Evolutionary conservation across 768 basidiomycete genomes (phyloP), one percentile per base, ranked within the genome.

Genomic region (Astraeus odoratus): DNA sequence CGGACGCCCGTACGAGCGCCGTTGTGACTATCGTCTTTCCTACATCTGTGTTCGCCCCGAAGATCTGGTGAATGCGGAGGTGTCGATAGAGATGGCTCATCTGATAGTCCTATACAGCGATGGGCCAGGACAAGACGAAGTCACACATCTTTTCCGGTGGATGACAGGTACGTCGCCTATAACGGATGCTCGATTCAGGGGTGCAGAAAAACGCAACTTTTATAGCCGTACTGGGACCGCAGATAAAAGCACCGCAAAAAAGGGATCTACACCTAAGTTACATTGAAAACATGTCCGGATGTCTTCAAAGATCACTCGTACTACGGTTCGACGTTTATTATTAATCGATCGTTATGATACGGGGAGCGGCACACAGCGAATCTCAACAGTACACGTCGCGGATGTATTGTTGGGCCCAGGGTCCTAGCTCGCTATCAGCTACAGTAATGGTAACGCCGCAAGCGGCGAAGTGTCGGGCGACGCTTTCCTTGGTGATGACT

Each of bases 1-100:
- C 81, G n/a, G 88, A 87, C 0, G 88, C 83, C 27, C 87, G 75
- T 35, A 83, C 77, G 27, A 98, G 79, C 1, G 89, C 89, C 2
- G 92, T 78, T 1, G 90, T 86, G 43, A 97, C 69, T 47, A 97
- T 75, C 0, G 94, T 96, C 67, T 98, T 97, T 22, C 95, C 95
- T 40, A 97, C 93, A 64, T 92, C 83, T 2, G 95, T 98, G 65
- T 95, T 96, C 1, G 94, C 92, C 25, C 95, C 95, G 57, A 96
- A 95, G 48, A 97, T 71, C 60, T 95, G 90, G 63, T 93, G 88
- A 24, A 92, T 70, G 15, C 90, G 80, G 26, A 97, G 75, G 58
- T 93, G 76, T 56, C 78, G 82, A 71, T 86, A 94, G 36, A 98
- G 81, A 18, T 83, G 74, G 39, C 86, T 79, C 90, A 93, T 92